Evolutionary conservation across 805 yeast genomes (phyloP).

Genomic region (Hagleromyces aurorensis): DNA sequence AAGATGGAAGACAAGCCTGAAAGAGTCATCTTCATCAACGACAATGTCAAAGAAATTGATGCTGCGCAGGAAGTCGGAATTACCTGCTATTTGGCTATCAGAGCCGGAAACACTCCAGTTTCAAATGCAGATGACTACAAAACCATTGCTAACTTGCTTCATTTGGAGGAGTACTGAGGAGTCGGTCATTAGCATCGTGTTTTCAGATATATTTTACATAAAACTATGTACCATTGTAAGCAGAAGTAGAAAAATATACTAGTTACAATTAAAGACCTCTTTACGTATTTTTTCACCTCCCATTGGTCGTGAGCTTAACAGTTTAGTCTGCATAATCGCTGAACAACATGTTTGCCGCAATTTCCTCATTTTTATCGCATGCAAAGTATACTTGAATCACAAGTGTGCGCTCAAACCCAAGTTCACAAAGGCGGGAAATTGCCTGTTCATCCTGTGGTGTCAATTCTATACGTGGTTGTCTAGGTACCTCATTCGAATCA

Average conservation of each 20-base stretch:
- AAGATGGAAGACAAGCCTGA: conserved; percentile 16
- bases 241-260: too few species aligned
- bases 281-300: conserved; percentile 1
- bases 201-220: too few species aligned
- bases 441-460: conserved; percentile 84
- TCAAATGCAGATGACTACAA: conserved; percentile 30
- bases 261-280: too few species aligned
- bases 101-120: conserved; percentile 68
- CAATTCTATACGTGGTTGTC: conserved; percentile 42
- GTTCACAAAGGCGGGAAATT: conserved; percentile 79
- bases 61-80: conserved; percentile 70
- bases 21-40: conserved; percentile 63
- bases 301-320: not conserved
- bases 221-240: too few species aligned
- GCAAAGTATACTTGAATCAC: conserved; percentile 95
- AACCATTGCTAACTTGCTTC: too few species aligned
- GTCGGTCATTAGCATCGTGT: too few species aligned
- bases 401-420: conserved; percentile 83
- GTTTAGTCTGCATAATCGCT: conserved; percentile 40
- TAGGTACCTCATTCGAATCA: conserved; percentile 31
- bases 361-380: conserved; percentile 95
- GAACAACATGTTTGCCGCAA: conserved; percentile 88
- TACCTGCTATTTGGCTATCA: conserved; percentile 46
- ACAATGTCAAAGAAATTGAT: conserved; percentile 65
- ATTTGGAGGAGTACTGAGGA: too few species aligned